Evolutionary conservation across 2,329 filamentous ascomycete genomes (phyloP).

Genomic region (Paraphoma sp.): DNA sequence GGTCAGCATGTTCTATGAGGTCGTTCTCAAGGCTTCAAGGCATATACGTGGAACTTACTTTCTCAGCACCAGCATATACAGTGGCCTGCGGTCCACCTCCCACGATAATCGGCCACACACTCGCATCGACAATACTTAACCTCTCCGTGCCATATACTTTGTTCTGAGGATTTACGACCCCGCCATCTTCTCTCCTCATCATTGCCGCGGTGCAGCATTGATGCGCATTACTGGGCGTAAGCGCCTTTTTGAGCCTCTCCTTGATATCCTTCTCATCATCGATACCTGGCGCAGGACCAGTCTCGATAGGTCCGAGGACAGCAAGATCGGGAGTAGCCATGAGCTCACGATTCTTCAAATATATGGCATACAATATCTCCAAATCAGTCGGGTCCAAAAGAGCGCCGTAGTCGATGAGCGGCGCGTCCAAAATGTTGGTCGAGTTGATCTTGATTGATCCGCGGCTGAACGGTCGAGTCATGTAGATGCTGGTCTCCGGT

Average conservation of each 20-base stretch:
- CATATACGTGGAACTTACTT: background rate
- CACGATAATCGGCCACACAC: constrained; percentile 24
- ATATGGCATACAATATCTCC: constrained; percentile 35
- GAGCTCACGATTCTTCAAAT: constrained; percentile 41
- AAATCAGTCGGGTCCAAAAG: constrained; percentile 43
- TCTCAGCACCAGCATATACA: constrained; percentile 30
- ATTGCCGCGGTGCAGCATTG: constrained; percentile 23
- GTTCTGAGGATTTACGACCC: constrained; percentile 12
- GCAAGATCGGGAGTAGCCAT: constrained; percentile 13
- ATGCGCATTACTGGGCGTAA: constrained; percentile 21
- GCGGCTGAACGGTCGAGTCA: constrained; percentile 35
- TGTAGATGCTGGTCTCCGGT: constrained; percentile 27
- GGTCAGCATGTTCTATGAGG: background rate
- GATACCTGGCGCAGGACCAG: constrained; percentile 23
- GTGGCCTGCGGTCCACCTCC: constrained; percentile 28
- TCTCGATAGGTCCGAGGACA: constrained; percentile 32
- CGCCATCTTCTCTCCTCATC: constrained; percentile 26
- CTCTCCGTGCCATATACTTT: constrained; percentile 23
- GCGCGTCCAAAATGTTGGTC: constrained; percentile 29
- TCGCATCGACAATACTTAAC: constrained; percentile 34
- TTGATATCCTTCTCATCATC: constrained; percentile 17
- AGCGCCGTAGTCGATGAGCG: constrained; percentile 38
- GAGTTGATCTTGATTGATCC: constrained; percentile 42
- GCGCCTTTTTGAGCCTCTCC: constrained; percentile 2
- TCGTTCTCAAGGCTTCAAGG: background rate